These are phyloP conservation scores for Coemansia sp. DNA, from an alignment of 192 early-diverging fungal genomes.

Conservation along the genomic window DNA sequence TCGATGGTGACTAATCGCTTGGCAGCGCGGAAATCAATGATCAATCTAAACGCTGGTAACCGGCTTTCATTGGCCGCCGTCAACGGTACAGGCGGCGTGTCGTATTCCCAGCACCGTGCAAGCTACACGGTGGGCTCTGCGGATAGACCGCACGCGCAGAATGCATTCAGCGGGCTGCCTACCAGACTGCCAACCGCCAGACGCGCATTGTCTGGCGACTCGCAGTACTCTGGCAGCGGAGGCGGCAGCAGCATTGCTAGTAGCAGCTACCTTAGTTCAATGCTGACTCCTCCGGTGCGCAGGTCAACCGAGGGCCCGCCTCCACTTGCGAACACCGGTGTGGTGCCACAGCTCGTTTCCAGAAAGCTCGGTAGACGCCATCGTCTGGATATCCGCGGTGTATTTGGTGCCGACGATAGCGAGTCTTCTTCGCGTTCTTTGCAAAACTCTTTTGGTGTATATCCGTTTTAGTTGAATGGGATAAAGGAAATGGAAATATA, in stretches of 20 bases:
- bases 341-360: neutral
- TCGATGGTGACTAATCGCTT: neutral
- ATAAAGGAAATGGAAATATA: neutral
- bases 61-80: neutral
- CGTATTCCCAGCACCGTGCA: slow-evolving; percentile 1
- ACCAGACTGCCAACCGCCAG: neutral
- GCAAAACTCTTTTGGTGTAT: neutral
- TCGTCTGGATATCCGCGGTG: neutral
- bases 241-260: neutral
- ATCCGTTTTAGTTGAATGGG: neutral
- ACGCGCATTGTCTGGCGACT: slow-evolving; percentile 7
- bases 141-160: neutral
- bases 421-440: neutral
- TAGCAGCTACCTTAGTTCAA: neutral
- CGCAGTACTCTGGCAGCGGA: neutral
- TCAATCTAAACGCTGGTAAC: neutral
- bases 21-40: neutral
- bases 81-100: neutral
- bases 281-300: neutral
- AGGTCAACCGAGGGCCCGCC: neutral
- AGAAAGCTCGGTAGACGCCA: neutral
- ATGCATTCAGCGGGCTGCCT: neutral
- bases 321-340: neutral
- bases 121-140: neutral
- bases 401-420: neutral